Conservation (phyloP, 495 filamentous ascomycete genomes). For the Penicillium herquei region DNA sequence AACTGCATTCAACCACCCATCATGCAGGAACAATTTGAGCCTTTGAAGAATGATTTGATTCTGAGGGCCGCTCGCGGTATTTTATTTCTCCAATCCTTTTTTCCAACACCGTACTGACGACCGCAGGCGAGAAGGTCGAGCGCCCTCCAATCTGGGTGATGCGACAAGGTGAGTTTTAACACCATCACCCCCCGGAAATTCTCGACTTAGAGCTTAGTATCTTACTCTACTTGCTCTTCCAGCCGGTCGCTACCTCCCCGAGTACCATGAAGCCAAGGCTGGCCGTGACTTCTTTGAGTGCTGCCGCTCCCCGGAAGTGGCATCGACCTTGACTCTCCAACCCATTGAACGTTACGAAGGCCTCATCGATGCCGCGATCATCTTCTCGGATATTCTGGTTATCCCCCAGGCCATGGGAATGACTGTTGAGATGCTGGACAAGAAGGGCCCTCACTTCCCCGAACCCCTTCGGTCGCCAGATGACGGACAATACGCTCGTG, state of each 20-base stretch:
- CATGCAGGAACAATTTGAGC: conserved; percentile 68
- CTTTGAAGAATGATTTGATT: conserved; percentile 86
- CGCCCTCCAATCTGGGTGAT: conserved; percentile 97
- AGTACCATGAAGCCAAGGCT: conserved; percentile 94
- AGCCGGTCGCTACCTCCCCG: conserved; percentile 96
- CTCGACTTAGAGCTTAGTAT: not conserved
- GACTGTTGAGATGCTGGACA: conserved; percentile 94
- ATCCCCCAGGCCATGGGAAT: conserved; percentile 98
- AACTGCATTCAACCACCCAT: conserved; percentile 27
- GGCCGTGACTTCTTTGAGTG: conserved; percentile 92
- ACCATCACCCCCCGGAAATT: not conserved
- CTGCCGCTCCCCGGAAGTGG: conserved; percentile 88
- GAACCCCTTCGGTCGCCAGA: conserved; percentile 73
- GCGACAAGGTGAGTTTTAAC: conserved; percentile 73
- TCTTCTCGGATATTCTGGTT: conserved; percentile 97
- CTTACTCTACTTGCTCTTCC: conserved; percentile 14
- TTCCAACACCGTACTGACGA: conserved; percentile 17
- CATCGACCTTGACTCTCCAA: conserved; percentile 87
- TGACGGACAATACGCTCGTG: conserved; percentile 74
- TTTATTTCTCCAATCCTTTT: not conserved
- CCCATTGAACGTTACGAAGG: conserved; percentile 88
- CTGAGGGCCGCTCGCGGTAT: conserved; percentile 84
- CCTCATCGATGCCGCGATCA: conserved; percentile 94
- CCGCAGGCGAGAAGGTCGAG: conserved; percentile 80
- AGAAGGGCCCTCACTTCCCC: conserved; percentile 93